Base-by-base conservation (phyloP, 2,329 filamentous ascomycete species). In the Clarireedia hainanense region DNA sequence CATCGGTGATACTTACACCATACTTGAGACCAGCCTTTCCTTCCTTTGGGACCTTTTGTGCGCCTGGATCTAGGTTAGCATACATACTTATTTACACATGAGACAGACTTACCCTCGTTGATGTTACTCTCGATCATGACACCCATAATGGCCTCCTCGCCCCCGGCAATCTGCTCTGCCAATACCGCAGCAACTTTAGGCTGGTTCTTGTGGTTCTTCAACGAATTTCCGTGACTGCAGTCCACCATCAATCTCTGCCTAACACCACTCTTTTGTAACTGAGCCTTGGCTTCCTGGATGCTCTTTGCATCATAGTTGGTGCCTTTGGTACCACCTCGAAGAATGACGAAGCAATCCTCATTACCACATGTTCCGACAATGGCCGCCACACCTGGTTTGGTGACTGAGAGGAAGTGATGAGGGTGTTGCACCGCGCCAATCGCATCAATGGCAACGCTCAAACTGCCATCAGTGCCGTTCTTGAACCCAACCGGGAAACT, bases 51-150 rank as follows among this genome's bases (percentile, higher is more conserved):
- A 96, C 89, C 73, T 96, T 96, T 72, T 99, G 94, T 73, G 80
- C 88, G 63, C 91, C 86, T 85, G 63, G 1, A 37, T 15, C 40
- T 24, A 40, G 7, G n/a, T 60, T 52, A 61, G 57, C 49, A 47
- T 47, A 26, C 2, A 43, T 24, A n/a, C n/a, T n/a, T 1, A 15
- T 10, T 24, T 10, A 14, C 4, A 14, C 14, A 14, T 4, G 6
- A 0, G 30, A 45, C 24, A 12, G 30, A 55, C 61, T 67, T 71
- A 87, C 88, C 91, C 75, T 96, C 92, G 67, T 92, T 87, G 74
- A 97, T 95, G 73, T 97, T 89, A 73, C 89, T 95, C 78, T 99
- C 94, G 67, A 99, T 95, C 94, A 99, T 99, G 58, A 97, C 89
- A 67, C 94, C 94, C 83, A 96, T 92, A 68, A 99, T 94, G 49